Conservation (phyloP, 495 filamentous ascomycete genomes). For the Aspergillus biplanus region DNA sequence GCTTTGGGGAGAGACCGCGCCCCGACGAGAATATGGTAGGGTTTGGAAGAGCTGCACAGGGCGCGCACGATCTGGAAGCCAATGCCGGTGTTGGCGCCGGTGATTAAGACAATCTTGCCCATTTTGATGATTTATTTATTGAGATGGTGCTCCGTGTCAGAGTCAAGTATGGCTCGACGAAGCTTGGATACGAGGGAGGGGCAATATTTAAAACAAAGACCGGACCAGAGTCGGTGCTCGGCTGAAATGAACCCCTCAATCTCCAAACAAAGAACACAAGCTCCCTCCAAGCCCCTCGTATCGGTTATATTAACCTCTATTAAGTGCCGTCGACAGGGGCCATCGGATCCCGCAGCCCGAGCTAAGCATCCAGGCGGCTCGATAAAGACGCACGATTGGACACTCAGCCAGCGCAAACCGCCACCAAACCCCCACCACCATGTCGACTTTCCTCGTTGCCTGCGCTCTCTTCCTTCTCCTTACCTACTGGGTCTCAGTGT, state of each 20-base stretch:
- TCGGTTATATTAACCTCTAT: no score
- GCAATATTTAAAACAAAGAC: no score
- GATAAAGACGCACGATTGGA: neutral
- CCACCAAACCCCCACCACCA: neutral
- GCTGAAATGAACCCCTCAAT: no score
- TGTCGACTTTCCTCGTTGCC: neutral
- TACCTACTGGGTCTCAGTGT: neutral
- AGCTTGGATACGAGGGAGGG: no score
- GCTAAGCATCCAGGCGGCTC: neutral
- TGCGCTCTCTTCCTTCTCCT: neutral
- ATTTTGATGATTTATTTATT: no score
- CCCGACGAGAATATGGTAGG: constrained; percentile 55
- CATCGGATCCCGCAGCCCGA: neutral
- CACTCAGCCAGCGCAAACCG: neutral
- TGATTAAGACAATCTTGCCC: constrained; percentile 29
- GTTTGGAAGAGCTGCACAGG: constrained; percentile 37
- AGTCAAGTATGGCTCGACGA: no score
- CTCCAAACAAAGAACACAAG: no score
- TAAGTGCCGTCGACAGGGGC: no score
- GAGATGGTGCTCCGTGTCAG: no score
- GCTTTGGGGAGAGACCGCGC: constrained; percentile 49
- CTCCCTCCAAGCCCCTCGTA: no score
- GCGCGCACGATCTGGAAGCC: constrained; percentile 53
- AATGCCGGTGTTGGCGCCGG: constrained; percentile 52
- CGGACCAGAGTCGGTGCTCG: no score